phyloP scores from a whole-genome alignment of 352 stramenopile species.

The Globisporangium cylindrosporum region DNA sequence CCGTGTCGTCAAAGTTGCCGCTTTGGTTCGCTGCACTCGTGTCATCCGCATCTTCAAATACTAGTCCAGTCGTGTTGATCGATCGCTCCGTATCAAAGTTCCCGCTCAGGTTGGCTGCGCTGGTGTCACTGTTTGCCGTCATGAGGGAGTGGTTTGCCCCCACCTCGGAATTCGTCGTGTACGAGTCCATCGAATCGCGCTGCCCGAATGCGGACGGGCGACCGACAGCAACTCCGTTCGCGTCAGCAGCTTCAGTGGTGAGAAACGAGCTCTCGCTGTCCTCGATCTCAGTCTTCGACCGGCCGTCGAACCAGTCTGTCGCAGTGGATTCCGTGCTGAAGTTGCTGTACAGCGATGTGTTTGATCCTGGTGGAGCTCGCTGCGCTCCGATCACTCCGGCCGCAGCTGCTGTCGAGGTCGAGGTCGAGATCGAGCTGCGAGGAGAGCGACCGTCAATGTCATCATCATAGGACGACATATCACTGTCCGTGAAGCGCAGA shows the following conservation, averaged over 20 bases:
- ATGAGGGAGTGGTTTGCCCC: conserved; percentile 12
- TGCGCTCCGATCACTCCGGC: conserved; percentile 12
- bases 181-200: conserved; percentile 13
- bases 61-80: conserved; percentile 3
- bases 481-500: conserved; percentile 20
- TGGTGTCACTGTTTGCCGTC: conserved; percentile 17
- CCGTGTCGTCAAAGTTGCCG: conserved; percentile 4
- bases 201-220: conserved; percentile 2
- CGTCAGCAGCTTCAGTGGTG: neutral
- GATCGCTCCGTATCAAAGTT: conserved; percentile 4
- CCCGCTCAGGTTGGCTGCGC: conserved; percentile 3
- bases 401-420: neutral
- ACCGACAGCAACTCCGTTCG: neutral
- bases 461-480: conserved; percentile 19
- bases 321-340: conserved; percentile 36
- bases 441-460: conserved; percentile 19
- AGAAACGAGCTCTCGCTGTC: conserved; percentile 16
- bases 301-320: conserved; percentile 38
- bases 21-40: neutral
- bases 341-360: conserved; percentile 39
- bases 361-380: conserved; percentile 34
- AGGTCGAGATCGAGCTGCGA: conserved; percentile 1
- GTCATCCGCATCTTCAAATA: conserved; percentile 2
- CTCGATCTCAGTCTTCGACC: conserved; percentile 48
- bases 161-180: conserved; percentile 19